Percentiles rank a stretch among this genome's conserved stretches.
Evolutionary conservation across 148 eudicot species (phyloP).

Genomic region (Persicaria tinctoria): DNA sequence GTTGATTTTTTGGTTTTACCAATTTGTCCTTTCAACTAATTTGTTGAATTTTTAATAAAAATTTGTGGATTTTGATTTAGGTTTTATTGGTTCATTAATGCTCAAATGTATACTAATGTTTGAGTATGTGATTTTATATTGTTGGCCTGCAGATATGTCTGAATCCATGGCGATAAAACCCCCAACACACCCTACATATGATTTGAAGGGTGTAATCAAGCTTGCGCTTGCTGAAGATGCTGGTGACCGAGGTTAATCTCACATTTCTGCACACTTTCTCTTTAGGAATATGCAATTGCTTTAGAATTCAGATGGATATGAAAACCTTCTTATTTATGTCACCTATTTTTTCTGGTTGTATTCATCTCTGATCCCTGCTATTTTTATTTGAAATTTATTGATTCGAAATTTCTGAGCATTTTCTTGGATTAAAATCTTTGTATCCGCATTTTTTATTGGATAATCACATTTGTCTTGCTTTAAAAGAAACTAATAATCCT

Average conservation of each 20-base stretch:
- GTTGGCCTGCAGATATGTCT: constrained; percentile 10
- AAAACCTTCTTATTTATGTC: background rate
- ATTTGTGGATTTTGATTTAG: too few species aligned
- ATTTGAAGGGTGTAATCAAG: constrained; percentile 73
- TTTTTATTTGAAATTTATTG: background rate
- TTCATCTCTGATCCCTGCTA: background rate
- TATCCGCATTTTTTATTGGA: background rate
- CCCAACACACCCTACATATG: constrained; percentile 90
- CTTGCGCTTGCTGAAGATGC: constrained; percentile 95
- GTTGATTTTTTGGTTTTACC: too few species aligned
- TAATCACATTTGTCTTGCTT: background rate
- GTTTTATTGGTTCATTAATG: too few species aligned
- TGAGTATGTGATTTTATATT: background rate
- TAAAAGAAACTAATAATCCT: background rate
- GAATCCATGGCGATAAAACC: constrained; percentile 20
- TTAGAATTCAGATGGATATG: background rate
- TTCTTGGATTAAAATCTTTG: background rate
- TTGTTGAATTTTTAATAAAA: too few species aligned
- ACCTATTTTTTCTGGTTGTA: background rate
- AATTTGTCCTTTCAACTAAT: too few species aligned
- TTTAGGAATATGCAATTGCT: background rate
- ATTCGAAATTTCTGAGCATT: background rate
- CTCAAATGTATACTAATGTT: background rate
- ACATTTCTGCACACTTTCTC: background rate
- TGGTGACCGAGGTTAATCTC: constrained; percentile 49